A percentile compares a stretch with the other conserved stretches of the same genome.
Conservation (phyloP, 179 eudicot genomes). For the Vitellaria paradoxa region DNA sequence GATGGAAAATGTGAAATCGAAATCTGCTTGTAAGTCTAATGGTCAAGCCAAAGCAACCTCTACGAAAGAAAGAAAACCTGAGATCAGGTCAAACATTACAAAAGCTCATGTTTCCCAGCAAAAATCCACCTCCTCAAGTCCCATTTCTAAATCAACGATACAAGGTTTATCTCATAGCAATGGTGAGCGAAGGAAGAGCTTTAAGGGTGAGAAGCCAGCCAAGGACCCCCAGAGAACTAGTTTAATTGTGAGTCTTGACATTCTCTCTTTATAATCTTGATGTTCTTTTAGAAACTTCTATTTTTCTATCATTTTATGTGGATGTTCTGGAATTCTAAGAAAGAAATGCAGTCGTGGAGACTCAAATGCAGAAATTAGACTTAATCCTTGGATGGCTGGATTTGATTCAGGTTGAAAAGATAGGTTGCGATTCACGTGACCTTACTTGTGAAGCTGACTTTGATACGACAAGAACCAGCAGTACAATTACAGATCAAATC, state of each 20-base stretch:
- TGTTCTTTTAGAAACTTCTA: not conserved
- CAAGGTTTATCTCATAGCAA: conserved; percentile 15
- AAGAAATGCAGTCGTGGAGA: too few relatives aligned
- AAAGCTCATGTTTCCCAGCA: conserved; percentile 18
- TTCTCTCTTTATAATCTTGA: not conserved
- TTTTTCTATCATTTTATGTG: not conserved
- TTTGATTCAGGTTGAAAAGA: conserved; percentile 38
- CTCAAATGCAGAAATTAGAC: not conserved
- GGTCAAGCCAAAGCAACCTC: conserved; percentile 30
- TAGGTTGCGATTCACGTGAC: conserved; percentile 20
- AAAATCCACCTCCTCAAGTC: conserved; percentile 18
- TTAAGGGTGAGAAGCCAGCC: conserved; percentile 23
- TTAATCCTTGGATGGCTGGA: not conserved
- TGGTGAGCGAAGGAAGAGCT: conserved; percentile 26
- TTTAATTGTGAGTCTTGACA: conserved; percentile 34
- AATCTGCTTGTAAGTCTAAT: conserved; percentile 19
- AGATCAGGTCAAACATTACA: conserved; percentile 20
- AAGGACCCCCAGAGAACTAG: conserved; percentile 14
- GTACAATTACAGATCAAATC: conserved; percentile 22
- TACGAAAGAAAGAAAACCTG: conserved; percentile 23
- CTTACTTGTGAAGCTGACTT: conserved; percentile 14
- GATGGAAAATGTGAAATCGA: conserved; percentile 21
- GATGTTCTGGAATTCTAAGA: not conserved
- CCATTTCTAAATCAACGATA: conserved; percentile 18
- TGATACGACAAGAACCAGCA: conserved; percentile 12